Evolutionary conservation across 1,284 basidiomycete genomes (phyloP).

Genomic region (Ustilago loliicola): DNA sequence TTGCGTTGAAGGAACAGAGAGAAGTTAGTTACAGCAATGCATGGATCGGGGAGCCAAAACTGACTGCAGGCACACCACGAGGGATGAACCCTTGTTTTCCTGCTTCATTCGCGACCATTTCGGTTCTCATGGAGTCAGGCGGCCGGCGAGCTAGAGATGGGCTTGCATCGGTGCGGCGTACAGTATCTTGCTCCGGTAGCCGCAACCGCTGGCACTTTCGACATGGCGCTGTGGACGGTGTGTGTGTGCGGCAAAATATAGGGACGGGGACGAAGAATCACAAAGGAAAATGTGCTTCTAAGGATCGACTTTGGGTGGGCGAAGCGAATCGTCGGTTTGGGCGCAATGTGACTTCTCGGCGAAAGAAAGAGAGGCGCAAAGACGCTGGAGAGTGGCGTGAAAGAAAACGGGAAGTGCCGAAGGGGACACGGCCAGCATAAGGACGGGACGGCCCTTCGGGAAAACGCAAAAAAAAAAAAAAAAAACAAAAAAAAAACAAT

Average conservation of each 20-base stretch:
- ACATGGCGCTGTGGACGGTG: background rate
- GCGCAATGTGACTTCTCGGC: slow-evolving; percentile 1
- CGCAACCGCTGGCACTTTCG: background rate
- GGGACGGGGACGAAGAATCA: background rate
- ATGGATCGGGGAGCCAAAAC: background rate
- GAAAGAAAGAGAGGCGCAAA: background rate
- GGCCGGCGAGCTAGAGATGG: background rate
- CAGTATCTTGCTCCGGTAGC: background rate
- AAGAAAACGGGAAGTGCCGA: slow-evolving; percentile 1
- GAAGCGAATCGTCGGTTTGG: background rate
- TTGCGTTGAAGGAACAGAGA: background rate
- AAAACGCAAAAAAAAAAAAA: background rate
- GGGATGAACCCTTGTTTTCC: background rate
- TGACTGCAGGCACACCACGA: slow-evolving; percentile 5
- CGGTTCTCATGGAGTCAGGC: background rate
- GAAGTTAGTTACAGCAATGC: too few species aligned
- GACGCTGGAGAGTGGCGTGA: background rate
- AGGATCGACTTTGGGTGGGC: background rate
- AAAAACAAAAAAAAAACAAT: too few species aligned
- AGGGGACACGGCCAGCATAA: slow-evolving; percentile 2
- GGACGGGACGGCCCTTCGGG: background rate
- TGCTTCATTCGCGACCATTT: background rate
- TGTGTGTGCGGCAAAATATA: background rate
- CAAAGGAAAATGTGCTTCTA: background rate
- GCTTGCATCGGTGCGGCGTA: too few species aligned